Base-by-base conservation (phyloP, 2,329 filamentous ascomycete species). In the Beauveria brongniartii region DNA sequence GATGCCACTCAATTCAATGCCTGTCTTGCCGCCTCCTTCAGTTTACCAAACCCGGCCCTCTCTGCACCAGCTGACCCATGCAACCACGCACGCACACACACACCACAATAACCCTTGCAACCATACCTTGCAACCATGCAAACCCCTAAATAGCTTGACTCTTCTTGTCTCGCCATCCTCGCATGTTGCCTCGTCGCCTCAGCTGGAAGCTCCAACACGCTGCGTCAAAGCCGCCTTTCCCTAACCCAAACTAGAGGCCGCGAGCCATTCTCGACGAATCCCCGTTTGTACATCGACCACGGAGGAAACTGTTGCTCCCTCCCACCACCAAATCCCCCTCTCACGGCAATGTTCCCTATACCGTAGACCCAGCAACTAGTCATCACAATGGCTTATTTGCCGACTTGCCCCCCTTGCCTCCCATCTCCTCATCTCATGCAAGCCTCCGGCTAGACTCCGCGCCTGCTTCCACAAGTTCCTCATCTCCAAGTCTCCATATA, bases 171-270 rank as follows among this genome's bases (percentile, higher is more conserved):
- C 22, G 8, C 28, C 44, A 2, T 50, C 20, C 51, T 41, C 51
- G 28, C 34, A 10, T 28, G 41, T 50, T 58, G 55, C 55, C 55
- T 58, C 34, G 53, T 34, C 54, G 54, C 55, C 55, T 59, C 55
- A 59, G 55, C 55, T 57, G 55, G 55, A 37, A 9, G 20, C 30
- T 10, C 24, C 24, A 20, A 55, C 12, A 26, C 10, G 3, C 24
- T 26, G 24, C 22, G 20, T 55, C 40, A 44, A 28, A 34, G 30
- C 10, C 30, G 30, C 30, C 30, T 34, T 12, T 1, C 12, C 34
- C 12, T 37, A 14, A 37, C 1, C 5, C 12, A 37, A 14, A 12
- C 34, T 14, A 5, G 34, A 5, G 34, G 34, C 34, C 12, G 14
- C 34, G 12, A 37, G 34, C 34, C 34, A 37, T 14, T 37, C 34